Base-by-base conservation (phyloP, 1,284 basidiomycete species). In the Gomphus sp. region DNA sequence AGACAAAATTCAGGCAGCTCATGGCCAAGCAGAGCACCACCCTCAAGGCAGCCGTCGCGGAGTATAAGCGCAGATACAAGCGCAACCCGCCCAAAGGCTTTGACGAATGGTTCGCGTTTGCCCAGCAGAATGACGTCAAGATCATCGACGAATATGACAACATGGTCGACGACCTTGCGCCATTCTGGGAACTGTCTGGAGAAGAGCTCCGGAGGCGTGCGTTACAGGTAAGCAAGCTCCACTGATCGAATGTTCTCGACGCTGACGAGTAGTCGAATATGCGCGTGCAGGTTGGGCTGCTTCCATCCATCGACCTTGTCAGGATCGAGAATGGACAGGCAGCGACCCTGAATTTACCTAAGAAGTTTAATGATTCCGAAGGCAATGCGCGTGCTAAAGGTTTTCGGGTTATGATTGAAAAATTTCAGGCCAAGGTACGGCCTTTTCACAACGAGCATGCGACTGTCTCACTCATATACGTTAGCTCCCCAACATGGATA, bases 121-220 rank as follows among this genome's bases (percentile, higher is more conserved):
- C 88, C 25, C 74, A 79, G 69, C 75, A 83, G 55, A 80, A 90
- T 68, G 75, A 81, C 25, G 85, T 91, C 56, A 81, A 84, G 66
- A 84, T 98, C 74, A 78, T 93, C 18, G 94, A 98, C 72, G 94
- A 97, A 69, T 98, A 93, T 68, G 91, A 97, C 66, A 80, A 84
- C 33, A 77, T 97, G n/a, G 71, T 81, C 59, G 75, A 79, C 55
- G 94, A 97, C 69, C 73, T 98, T 58, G 79, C 78, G 33, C 92
- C 92, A 0, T 98, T 93, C 69, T 90, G 87, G 81, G 70, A 76
- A 10, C 69, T 97, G 43, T 76, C 80, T 12, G 87, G 89, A 0
- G 76, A 76, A 60, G 91, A 95, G 67, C 67, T 97, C 47, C 74
- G 88, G 60, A 72, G 80, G 61, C 76, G 93, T 47, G 83, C 87